These are phyloP conservation scores for Suillus decipiens DNA, from an alignment of 768 basidiomycete species.

Conservation along the genomic window DNA sequence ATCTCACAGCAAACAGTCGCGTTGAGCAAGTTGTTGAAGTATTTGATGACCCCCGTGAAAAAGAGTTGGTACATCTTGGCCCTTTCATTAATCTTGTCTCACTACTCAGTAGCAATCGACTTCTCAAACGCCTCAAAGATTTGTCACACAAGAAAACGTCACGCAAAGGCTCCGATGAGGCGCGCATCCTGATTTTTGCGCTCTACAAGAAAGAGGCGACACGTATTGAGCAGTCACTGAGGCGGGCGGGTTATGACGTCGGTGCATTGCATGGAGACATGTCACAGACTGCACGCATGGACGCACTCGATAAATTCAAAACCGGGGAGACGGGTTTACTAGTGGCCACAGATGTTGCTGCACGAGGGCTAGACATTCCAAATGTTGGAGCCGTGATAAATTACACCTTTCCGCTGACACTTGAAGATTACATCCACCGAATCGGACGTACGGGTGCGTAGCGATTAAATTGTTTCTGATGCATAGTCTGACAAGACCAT, in stretches of 20 bases:
- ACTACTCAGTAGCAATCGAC: constrained; percentile 50
- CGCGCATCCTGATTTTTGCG: constrained; percentile 88
- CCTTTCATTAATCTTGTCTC: background rate
- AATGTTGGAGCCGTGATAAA: constrained; percentile 94
- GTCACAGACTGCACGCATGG: constrained; percentile 81
- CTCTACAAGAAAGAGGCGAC: constrained; percentile 97
- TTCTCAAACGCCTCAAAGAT: constrained; percentile 55
- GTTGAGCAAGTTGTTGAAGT: constrained; percentile 95
- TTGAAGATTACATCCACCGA: constrained; percentile 91
- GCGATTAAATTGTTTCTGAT: background rate
- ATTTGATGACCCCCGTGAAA: constrained; percentile 79
- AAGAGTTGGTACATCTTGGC: constrained; percentile 64
- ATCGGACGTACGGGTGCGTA: constrained; percentile 80
- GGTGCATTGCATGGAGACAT: constrained; percentile 90
- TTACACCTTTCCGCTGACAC: constrained; percentile 96
- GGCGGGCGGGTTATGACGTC: constrained; percentile 73
- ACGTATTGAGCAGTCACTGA: constrained; percentile 81
- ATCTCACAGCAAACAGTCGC: constrained; percentile 89
- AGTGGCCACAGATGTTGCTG: constrained; percentile 97
- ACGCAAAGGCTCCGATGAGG: constrained; percentile 47
- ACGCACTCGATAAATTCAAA: constrained; percentile 86
- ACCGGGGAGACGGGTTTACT: constrained; percentile 76
- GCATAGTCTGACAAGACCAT: background rate
- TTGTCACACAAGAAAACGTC: constrained; percentile 65
- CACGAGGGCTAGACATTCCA: constrained; percentile 95